phyloP scores from a whole-genome alignment of 2,329 filamentous ascomycete species.

The Lasiodiplodia citricola region DNA sequence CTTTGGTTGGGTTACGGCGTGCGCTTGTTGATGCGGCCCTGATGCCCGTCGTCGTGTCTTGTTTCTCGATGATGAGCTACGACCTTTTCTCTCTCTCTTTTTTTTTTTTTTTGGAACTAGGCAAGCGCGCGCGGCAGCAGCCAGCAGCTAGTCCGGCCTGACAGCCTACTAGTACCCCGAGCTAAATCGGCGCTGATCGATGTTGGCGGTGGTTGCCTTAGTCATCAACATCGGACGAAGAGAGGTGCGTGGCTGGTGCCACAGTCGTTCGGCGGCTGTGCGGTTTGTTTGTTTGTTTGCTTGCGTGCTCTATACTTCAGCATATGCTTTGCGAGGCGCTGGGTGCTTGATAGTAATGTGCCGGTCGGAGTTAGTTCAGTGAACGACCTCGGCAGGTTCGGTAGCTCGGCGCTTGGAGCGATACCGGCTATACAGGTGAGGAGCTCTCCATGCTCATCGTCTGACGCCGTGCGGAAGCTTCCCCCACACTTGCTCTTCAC shows the following conservation, averaged over 20 bases:
- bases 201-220: neutral
- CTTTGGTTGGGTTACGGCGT: neutral
- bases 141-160: neutral
- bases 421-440: slow-evolving; percentile 16
- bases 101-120: neutral
- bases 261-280: neutral
- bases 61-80: neutral
- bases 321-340: neutral
- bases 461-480: slow-evolving; percentile 1
- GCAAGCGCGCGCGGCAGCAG: neutral
- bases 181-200: neutral
- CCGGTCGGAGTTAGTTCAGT: neutral
- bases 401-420: neutral
- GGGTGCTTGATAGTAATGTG: neutral
- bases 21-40: neutral
- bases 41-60: neutral
- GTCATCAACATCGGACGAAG: neutral
- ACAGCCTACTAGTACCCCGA: neutral
- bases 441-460: neutral
- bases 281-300: neutral
- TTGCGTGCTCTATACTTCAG: neutral
- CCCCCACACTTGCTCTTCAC: slow-evolving; percentile 5
- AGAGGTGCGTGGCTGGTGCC: neutral
- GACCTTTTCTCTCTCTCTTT: neutral
- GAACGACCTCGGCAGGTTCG: slow-evolving; percentile 16